Conservation (phyloP, 1,284 basidiomycete species). For the Thecaphora thlaspeos region DNA sequence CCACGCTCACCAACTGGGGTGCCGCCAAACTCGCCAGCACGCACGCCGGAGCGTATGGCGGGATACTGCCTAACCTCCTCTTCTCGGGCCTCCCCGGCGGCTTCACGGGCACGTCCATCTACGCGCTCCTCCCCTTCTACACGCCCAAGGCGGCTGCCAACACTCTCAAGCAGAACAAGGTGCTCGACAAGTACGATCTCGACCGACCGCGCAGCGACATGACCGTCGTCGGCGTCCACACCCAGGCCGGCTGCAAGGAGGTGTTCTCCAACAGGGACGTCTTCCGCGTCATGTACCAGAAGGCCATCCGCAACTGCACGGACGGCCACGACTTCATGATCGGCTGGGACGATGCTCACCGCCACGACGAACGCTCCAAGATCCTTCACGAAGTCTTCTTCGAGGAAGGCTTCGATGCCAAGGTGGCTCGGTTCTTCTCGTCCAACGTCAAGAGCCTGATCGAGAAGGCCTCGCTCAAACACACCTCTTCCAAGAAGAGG, state of each 20-base stretch:
- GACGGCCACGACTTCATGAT: slow-evolving; percentile 15
- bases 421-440: slow-evolving; percentile 18
- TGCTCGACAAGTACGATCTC: slow-evolving; percentile 61
- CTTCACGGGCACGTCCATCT: slow-evolving; percentile 62
- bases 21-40: slow-evolving; percentile 22
- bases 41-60: slow-evolving; percentile 60
- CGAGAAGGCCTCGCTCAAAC: too few species aligned
- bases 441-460: slow-evolving; percentile 66
- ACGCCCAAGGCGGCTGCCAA: slow-evolving; percentile 61
- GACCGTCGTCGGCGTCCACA: slow-evolving; percentile 59
- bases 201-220: slow-evolving; percentile 52
- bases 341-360: slow-evolving; percentile 10
- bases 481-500: too few species aligned
- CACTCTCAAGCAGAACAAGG: slow-evolving; percentile 67
- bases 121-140: slow-evolving; percentile 83
- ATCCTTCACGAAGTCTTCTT: slow-evolving; percentile 19
- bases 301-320: slow-evolving; percentile 8
- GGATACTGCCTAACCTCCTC: slow-evolving; percentile 63
- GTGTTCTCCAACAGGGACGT: slow-evolving; percentile 47
- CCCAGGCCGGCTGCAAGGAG: slow-evolving; percentile 63
- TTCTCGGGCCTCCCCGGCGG: slow-evolving; percentile 68
- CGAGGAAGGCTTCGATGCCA: slow-evolving; percentile 10
- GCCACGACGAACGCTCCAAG: slow-evolving; percentile 10
- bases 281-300: slow-evolving; percentile 15
- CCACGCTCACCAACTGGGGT: slow-evolving; percentile 67